These are phyloP conservation scores for Nemophila menziesii DNA, from an alignment of 257 asterid species.

Conservation along the genomic window DNA sequence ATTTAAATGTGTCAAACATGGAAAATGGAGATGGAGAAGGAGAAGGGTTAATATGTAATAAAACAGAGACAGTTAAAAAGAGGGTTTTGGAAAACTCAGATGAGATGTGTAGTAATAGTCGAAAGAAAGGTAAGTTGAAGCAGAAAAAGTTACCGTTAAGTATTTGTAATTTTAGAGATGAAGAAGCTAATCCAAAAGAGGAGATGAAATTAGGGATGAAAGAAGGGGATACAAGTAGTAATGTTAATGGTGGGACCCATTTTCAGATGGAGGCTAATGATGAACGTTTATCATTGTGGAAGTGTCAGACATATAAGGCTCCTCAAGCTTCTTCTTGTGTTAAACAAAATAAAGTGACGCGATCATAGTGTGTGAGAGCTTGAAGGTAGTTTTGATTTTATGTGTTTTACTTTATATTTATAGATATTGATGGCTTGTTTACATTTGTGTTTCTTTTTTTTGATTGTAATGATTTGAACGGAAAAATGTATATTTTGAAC, in stretches of 20 bases:
- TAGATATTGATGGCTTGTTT: slow-evolving; percentile 19
- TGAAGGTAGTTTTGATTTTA: slow-evolving; percentile 31
- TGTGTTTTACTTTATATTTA: slow-evolving; percentile 17
- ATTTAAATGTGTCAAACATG: slow-evolving; percentile 30
- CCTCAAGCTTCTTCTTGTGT: slow-evolving; percentile 59
- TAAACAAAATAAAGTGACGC: slow-evolving; percentile 67
- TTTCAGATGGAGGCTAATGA: slow-evolving; percentile 29
- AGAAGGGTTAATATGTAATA: slow-evolving; percentile 20
- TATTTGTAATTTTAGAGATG: slow-evolving; percentile 68
- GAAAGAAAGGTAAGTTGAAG: slow-evolving; percentile 56
- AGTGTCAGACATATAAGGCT: slow-evolving; percentile 71
- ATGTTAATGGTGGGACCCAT: slow-evolving; percentile 13
- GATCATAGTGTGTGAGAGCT: slow-evolving; percentile 46
- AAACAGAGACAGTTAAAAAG: slow-evolving; percentile 21
- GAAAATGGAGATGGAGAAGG: slow-evolving; percentile 25
- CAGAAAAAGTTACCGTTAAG: slow-evolving; percentile 83
- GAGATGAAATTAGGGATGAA: slow-evolving; percentile 21
- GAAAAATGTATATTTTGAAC: slow-evolving; percentile 41
- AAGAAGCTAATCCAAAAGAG: slow-evolving; percentile 48
- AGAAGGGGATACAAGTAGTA: slow-evolving; percentile 14
- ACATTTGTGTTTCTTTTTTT: slow-evolving; percentile 16
- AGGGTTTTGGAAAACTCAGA: slow-evolving; percentile 28
- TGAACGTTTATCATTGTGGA: slow-evolving; percentile 42
- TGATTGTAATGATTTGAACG: slow-evolving; percentile 32
- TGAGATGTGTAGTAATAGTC: slow-evolving; percentile 30